Conservation (phyloP, 2,329 filamentous ascomycete species). For the Trichoderma atroviride region DNA sequence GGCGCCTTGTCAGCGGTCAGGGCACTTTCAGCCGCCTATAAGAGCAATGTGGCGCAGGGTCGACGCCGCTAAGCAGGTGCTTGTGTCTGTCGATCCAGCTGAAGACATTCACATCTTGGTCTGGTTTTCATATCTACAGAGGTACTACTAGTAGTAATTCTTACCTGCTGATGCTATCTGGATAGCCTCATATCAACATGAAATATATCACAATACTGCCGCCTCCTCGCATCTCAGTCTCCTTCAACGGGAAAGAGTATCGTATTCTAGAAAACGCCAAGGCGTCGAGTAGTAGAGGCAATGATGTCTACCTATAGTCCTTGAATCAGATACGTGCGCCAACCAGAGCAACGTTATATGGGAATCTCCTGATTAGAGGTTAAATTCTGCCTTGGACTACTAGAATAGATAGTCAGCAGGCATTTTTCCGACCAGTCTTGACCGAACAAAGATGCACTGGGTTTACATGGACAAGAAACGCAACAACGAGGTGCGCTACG, state of each 20-base stretch:
- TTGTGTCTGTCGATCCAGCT: neutral
- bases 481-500: neutral
- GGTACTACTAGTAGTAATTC: too few species aligned
- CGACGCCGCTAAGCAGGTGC: neutral
- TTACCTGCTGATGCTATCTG: neutral
- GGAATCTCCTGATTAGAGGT: neutral
- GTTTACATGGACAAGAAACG: too few species aligned
- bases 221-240: neutral
- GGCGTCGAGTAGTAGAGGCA: neutral
- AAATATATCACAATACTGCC: neutral
- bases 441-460: neutral
- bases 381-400: neutral
- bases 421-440: neutral
- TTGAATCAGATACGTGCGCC: neutral
- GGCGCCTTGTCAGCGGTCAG: constrained; percentile 1
- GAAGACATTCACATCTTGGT: neutral
- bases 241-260: neutral
- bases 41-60: neutral
- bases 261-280: neutral
- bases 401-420: neutral
- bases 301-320: neutral
- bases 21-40: neutral
- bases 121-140: neutral
- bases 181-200: neutral
- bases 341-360: neutral